Evolutionary conservation across 1,139 yeast species (phyloP).

Genomic region (Sugiyamaella paludigena): DNA sequence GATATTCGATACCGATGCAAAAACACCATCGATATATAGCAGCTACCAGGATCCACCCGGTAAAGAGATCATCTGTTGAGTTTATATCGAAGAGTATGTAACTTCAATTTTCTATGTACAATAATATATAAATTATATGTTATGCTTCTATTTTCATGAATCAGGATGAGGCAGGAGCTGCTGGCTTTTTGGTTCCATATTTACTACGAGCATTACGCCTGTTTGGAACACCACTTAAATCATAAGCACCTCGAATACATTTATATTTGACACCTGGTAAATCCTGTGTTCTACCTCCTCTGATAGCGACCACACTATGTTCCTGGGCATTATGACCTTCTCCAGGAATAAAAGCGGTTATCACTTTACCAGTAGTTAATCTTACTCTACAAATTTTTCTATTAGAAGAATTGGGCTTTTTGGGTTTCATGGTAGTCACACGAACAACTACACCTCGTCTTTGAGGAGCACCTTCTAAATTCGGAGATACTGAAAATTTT

Average conservation of each 20-base stretch:
- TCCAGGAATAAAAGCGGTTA: slow-evolving; percentile 95
- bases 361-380: slow-evolving; percentile 81
- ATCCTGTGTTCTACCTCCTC: slow-evolving; percentile 98
- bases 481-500: slow-evolving; percentile 75
- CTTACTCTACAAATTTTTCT: slow-evolving; percentile 96
- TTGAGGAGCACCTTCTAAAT: slow-evolving; percentile 76
- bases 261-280: slow-evolving; percentile 97
- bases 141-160: background rate
- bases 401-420: slow-evolving; percentile 97
- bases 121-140: background rate
- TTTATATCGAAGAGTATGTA: too few relatives aligned
- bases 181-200: slow-evolving; percentile 91
- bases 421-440: slow-evolving; percentile 92
- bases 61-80: too few relatives aligned
- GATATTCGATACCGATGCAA: too few relatives aligned
- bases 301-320: slow-evolving; percentile 90
- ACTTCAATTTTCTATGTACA: background rate
- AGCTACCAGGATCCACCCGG: too few relatives aligned
- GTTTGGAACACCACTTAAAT: slow-evolving; percentile 92
- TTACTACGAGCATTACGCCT: slow-evolving; percentile 86
- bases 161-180: slow-evolving; percentile 28
- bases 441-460: slow-evolving; percentile 92
- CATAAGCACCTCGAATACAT: slow-evolving; percentile 89
- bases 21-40: too few relatives aligned
- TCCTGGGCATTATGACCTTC: slow-evolving; percentile 99